Conservation (phyloP, 169 alveolate species). For the Plasmodium yoelii region DNA sequence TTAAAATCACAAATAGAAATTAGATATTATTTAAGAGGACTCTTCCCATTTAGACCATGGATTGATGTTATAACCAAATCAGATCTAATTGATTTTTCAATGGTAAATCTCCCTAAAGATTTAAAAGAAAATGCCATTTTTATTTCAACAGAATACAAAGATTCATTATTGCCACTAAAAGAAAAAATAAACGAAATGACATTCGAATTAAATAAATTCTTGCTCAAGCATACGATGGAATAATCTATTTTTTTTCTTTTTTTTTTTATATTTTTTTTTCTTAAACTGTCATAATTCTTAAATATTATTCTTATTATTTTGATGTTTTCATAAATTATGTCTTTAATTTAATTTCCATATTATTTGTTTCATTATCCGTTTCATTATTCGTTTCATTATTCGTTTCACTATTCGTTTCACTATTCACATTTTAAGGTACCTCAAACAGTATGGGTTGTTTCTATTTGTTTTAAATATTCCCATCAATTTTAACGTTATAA, state of each 20-base stretch:
- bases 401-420: no score
- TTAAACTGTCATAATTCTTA: background rate
- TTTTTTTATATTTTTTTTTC: no score
- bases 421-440: no score
- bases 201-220: constrained; percentile 28
- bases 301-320: no score
- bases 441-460: no score
- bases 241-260: background rate
- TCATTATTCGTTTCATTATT: no score
- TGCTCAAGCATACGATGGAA: constrained; percentile 43
- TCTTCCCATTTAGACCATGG: constrained; percentile 74
- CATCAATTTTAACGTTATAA: no score
- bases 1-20: constrained; percentile 58
- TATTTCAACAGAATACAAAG: constrained; percentile 44
- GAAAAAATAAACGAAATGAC: constrained; percentile 70
- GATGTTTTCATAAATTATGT: no score
- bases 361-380: no score
- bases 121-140: constrained; percentile 65
- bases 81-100: constrained; percentile 32
- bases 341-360: no score
- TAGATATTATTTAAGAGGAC: constrained; percentile 67
- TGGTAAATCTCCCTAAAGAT: constrained; percentile 46
- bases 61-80: constrained; percentile 70
- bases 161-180: constrained; percentile 46
- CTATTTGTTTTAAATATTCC: no score